These are phyloP conservation scores for Leishmania martiniquensis DNA, from an alignment of 208 protist genomes.

Conservation along the genomic window DNA sequence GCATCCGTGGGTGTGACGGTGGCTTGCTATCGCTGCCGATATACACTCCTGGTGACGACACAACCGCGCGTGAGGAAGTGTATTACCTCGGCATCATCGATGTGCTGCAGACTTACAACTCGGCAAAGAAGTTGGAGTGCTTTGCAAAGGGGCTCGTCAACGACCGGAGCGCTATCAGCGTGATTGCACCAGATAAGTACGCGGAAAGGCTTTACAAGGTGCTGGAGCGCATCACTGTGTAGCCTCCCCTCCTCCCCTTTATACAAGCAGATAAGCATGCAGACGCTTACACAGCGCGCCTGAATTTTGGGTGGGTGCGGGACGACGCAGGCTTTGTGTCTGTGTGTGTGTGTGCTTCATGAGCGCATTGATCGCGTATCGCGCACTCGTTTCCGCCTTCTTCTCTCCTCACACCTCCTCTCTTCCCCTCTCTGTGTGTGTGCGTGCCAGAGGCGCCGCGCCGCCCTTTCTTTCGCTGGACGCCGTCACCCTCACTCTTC, in stretches of 20 bases:
- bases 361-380: background rate
- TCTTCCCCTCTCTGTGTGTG: background rate
- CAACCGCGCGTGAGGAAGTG: conserved; percentile 79
- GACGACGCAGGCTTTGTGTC: background rate
- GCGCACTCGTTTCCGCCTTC: background rate
- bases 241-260: background rate
- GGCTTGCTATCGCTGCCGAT: conserved; percentile 84
- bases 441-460: background rate
- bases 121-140: conserved; percentile 84
- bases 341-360: background rate
- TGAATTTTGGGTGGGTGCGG: background rate
- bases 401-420: background rate
- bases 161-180: conserved; percentile 78
- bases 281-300: too few species aligned
- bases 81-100: conserved; percentile 95
- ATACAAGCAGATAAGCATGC: background rate
- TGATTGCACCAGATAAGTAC: conserved; percentile 85
- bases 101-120: conserved; percentile 92
- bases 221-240: conserved; percentile 82
- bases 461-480: background rate
- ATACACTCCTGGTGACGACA: conserved; percentile 63
- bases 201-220: conserved; percentile 78
- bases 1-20: conserved; percentile 81
- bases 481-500: background rate
- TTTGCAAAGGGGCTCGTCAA: conserved; percentile 85